Evolutionary conservation across 2,329 filamentous ascomycete species (phyloP), one percentile per base, ranked within the genome.

Genomic region (Aspergillus novofumigatus): DNA sequence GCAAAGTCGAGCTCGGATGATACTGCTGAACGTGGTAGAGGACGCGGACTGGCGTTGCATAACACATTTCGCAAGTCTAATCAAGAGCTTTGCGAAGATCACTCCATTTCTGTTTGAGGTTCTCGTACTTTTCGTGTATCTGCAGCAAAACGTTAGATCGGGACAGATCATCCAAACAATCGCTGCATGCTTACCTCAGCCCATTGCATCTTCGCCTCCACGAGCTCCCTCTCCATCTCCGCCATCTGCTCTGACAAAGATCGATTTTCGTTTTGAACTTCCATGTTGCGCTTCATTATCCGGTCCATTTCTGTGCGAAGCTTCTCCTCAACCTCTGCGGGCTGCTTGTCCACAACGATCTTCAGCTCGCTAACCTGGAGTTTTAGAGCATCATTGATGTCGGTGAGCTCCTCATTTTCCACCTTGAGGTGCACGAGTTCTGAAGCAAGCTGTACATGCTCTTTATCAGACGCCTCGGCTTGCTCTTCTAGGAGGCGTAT

Each of bases 221-320:
- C 93, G 63, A 99, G 79, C 72, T 92, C 87, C 75, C 92, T 90
- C 79, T 97, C 94, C 80, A 97, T 90, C 65, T 97, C 92, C 4
- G 85, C 83, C 83, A 96, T 84, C 68, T 94, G 90, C 70, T 96
- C 93, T 75, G 97, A 92, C 64, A 99, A 78, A 57, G 82, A 85
- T 59, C 89, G 83, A 69, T 97, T 99, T 77, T 96, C 91, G 66
- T 96, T 92, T 69, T 97, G 92, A 7, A 97, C 92, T 68, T 95
- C 91, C 61, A 89, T 84, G 71, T 97, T 97, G 59, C 92, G 86
- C 73, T 91, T 87, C 88, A 97, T 94, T 67, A 97, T 86, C 53
- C 89, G 85, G 55, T 97, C 92, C 77, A 96, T 92, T 75, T 97
- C 93, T 10, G 84, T 83, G 71, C 89, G 86, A 75, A 96, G 85